Conservation (phyloP, 306 rosid species). For the Mucuna pruriens region DNA sequence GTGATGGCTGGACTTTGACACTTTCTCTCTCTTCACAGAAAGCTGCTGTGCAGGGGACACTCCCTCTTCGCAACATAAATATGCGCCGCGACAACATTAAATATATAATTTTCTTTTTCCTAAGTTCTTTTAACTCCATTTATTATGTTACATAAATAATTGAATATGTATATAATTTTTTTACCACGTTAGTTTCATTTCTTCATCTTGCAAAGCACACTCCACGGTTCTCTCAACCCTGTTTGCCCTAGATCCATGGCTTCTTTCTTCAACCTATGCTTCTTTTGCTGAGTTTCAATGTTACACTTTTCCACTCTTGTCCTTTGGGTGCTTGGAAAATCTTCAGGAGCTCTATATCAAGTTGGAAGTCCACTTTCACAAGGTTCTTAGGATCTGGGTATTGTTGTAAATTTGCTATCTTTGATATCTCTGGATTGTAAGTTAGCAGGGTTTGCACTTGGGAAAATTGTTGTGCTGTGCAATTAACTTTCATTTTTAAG, state of each 20-base stretch:
- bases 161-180: not conserved
- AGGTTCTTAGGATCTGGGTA: slow-evolving; percentile 39
- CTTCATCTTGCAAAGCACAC: slow-evolving; percentile 51
- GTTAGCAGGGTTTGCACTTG: slow-evolving; percentile 33
- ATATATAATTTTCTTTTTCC: slow-evolving; percentile 5
- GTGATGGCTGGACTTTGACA: not conserved
- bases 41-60: slow-evolving; percentile 59
- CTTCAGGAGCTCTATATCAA: slow-evolving; percentile 30
- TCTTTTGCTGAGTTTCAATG: slow-evolving; percentile 46
- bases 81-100: slow-evolving; percentile 59
- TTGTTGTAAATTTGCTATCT: slow-evolving; percentile 28
- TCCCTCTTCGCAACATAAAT: slow-evolving; percentile 46
- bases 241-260: slow-evolving; percentile 86
- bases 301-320: slow-evolving; percentile 28
- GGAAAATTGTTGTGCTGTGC: slow-evolving; percentile 31
- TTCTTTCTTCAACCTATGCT: slow-evolving; percentile 49
- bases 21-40: slow-evolving; percentile 39
- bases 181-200: slow-evolving; percentile 28
- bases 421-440: slow-evolving; percentile 20
- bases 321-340: slow-evolving; percentile 26
- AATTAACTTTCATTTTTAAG: slow-evolving; percentile 44
- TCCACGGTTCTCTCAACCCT: slow-evolving; percentile 45
- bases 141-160: not conserved
- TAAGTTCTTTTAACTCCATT: not conserved
- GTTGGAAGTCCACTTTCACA: slow-evolving; percentile 39